Conservation (phyloP, 2,329 filamentous ascomycete species). For the Hansfordia pulvinata region DNA sequence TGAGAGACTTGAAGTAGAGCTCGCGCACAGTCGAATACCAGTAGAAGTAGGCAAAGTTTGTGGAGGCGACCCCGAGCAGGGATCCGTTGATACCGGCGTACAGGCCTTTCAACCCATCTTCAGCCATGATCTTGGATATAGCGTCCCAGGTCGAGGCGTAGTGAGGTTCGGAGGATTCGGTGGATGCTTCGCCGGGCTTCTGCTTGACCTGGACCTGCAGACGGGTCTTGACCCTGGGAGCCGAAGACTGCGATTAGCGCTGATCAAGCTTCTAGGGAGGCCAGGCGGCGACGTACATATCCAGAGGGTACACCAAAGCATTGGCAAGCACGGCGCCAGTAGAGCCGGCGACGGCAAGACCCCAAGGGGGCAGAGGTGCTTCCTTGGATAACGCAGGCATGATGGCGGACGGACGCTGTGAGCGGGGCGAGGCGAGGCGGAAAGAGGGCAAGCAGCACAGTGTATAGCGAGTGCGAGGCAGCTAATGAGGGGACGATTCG, state of each 20-base stretch:
- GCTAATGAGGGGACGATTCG: no score
- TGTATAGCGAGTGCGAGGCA: no score
- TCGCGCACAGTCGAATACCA: conserved; percentile 88
- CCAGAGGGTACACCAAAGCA: conserved; percentile 86
- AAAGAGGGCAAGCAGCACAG: no score
- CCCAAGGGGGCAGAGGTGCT: conserved; percentile 73
- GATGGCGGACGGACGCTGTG: no score
- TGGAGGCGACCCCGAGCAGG: conserved; percentile 83
- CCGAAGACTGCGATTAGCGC: conserved; percentile 1
- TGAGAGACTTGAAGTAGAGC: conserved; percentile 55
- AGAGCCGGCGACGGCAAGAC: conserved; percentile 80
- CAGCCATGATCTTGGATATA: conserved; percentile 66
- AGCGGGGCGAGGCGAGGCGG: no score
- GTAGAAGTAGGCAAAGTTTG: conserved; percentile 99
- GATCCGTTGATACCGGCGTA: conserved; percentile 83
- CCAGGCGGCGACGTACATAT: no score
- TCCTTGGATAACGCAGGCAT: conserved; percentile 52
- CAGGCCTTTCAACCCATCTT: conserved; percentile 69
- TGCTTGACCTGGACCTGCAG: conserved; percentile 86
- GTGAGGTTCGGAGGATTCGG: conserved; percentile 43
- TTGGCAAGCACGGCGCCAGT: conserved; percentile 91
- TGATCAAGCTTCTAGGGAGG: no score
- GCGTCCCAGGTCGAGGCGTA: conserved; percentile 85
- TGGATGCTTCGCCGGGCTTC: conserved; percentile 30
- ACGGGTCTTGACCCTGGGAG: conserved; percentile 75